A percentile compares a stretch with the other conserved stretches of the same genome.
These are phyloP conservation scores for Crithidia thermophila DNA, from an alignment of 208 protist genomes.

Conservation along the genomic window DNA sequence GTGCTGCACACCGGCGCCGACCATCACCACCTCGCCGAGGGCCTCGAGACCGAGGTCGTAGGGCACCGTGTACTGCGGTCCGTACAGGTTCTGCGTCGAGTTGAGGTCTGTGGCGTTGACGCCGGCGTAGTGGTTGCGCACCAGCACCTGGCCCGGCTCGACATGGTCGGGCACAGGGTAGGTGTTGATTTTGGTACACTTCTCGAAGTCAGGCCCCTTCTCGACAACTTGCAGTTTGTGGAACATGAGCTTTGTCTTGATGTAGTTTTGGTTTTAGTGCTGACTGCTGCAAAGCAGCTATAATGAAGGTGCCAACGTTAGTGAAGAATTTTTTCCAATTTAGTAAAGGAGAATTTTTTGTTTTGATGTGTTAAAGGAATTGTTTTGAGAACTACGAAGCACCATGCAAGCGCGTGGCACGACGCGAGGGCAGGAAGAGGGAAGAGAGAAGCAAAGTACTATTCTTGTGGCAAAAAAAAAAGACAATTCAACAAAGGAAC, in stretches of 20 bases:
- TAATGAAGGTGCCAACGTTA: too few species aligned
- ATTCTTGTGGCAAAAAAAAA: too few species aligned
- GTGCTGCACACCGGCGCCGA: constrained; percentile 23
- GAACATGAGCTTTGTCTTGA: constrained; percentile 8
- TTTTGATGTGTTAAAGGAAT: too few species aligned
- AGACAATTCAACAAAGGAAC: too few species aligned
- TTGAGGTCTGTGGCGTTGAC: constrained; percentile 53
- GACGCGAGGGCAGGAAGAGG: too few species aligned
- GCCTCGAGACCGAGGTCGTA: constrained; percentile 38
- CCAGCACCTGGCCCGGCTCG: constrained; percentile 20
- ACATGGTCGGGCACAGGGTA: constrained; percentile 26
- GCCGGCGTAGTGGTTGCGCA: constrained; percentile 34
- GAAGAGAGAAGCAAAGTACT: too few species aligned
- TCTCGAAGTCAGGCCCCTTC: constrained; percentile 34
- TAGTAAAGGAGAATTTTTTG: too few species aligned
- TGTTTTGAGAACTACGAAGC: too few species aligned
- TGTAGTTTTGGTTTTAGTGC: too few species aligned
- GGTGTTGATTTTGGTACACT: constrained; percentile 26
- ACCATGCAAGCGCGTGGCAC: too few species aligned
- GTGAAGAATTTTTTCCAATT: too few species aligned
- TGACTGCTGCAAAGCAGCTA: too few species aligned
- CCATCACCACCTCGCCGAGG: constrained; percentile 32
- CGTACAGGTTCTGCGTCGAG: constrained; percentile 34
- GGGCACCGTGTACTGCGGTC: constrained; percentile 21
- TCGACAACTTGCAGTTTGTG: constrained; percentile 35